Conservation (phyloP, 1,284 basidiomycete genomes). For the Irpex sp. region DNA sequence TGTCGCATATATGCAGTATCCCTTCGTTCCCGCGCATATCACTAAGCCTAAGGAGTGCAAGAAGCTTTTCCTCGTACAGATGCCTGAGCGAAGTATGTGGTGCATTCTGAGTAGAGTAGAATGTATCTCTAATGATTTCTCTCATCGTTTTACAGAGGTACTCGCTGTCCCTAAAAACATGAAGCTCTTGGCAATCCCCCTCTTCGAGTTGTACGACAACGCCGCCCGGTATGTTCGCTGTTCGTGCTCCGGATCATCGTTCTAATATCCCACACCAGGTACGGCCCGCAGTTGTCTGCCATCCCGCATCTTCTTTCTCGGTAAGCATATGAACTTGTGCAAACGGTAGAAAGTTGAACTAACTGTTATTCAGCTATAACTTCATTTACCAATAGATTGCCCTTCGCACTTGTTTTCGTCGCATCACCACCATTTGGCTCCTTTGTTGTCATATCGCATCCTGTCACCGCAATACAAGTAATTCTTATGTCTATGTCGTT, state of each 20-base stretch:
- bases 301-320: conserved; percentile 92
- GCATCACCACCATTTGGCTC: not conserved
- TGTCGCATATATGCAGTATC: conserved; percentile 62
- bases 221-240: conserved; percentile 63
- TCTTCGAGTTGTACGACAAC: conserved; percentile 98
- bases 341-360: not conserved
- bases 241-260: not conserved
- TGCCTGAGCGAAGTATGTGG: conserved; percentile 87
- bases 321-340: conserved; percentile 36
- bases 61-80: conserved; percentile 92
- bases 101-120: not conserved
- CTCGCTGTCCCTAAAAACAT: conserved; percentile 97
- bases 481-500: not conserved
- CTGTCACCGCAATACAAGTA: not conserved
- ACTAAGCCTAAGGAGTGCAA: conserved; percentile 98
- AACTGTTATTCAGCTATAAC: conserved; percentile 14
- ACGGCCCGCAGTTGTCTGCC: conserved; percentile 91
- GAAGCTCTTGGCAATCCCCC: conserved; percentile 93
- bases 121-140: not conserved
- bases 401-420: not conserved
- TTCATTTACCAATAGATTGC: conserved; percentile 20
- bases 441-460: not conserved
- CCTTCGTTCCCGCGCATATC: conserved; percentile 94
- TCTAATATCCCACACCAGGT: conserved; percentile 32
- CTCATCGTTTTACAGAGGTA: conserved; percentile 59